A percentile compares a stretch with the other conserved stretches of the same genome.
These are phyloP conservation scores for Fusarium devonianum DNA, from an alignment of 2,329 filamentous ascomycete genomes.

Conservation along the genomic window DNA sequence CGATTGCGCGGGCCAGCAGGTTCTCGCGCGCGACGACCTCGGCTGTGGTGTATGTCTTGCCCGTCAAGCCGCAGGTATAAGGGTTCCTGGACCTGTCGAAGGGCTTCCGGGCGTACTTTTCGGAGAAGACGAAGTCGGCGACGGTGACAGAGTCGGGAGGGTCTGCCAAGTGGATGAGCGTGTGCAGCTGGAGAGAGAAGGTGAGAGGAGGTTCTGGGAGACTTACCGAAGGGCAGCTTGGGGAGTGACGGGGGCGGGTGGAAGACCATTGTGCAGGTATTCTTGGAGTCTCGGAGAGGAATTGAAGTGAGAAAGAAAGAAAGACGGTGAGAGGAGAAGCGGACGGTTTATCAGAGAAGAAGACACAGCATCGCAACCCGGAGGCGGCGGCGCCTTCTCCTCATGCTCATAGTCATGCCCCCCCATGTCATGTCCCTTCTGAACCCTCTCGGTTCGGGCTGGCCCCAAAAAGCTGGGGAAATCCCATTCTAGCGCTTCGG, in stretches of 20 bases:
- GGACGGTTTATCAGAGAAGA: too few relatives aligned
- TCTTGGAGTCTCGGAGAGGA: neutral
- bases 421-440: neutral
- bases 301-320: neutral
- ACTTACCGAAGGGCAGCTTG: constrained; percentile 60
- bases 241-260: constrained; percentile 68
- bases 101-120: constrained; percentile 71
- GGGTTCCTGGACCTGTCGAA: constrained; percentile 70
- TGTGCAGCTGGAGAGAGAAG: neutral
- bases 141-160: constrained; percentile 78
- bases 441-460: neutral
- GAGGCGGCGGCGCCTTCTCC: too few relatives aligned
- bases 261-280: constrained; percentile 58
- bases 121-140: constrained; percentile 78
- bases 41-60: constrained; percentile 67
- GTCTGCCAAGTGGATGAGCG: constrained; percentile 45
- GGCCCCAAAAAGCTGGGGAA: constrained; percentile 4
- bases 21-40: constrained; percentile 73
- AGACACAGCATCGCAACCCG: too few relatives aligned
- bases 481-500: neutral
- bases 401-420: too few relatives aligned
- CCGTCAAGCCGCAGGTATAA: constrained; percentile 79
- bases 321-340: neutral
- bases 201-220: constrained; percentile 3
- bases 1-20: constrained; percentile 70